Percentiles rank a stretch among this genome's conserved stretches.
These are phyloP conservation scores for Amauroascus verrucosus DNA, from an alignment of 2,329 filamentous ascomycete genomes.

Conservation along the genomic window DNA sequence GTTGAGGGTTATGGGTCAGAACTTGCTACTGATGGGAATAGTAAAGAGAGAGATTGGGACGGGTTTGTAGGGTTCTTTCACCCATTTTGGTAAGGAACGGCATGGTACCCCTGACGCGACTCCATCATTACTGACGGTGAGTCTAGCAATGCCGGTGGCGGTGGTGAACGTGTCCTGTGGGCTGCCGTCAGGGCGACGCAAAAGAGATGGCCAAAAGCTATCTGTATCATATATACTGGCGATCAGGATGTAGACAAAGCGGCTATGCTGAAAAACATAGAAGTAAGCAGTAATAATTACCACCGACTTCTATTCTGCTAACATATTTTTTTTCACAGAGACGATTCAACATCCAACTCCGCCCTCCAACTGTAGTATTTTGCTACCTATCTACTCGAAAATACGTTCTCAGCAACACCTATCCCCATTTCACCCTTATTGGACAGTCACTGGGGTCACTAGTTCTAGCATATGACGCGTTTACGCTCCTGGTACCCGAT, in stretches of 20 bases:
- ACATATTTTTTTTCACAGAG: conserved; percentile 40
- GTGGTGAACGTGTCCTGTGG: conserved; percentile 92
- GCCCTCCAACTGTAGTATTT: conserved; percentile 73
- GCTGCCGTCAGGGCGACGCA: conserved; percentile 88
- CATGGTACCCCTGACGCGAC: background rate
- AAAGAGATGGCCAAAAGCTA: conserved; percentile 73
- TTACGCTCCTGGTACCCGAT: conserved; percentile 83
- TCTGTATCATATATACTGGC: conserved; percentile 89
- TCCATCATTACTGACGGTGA: background rate
- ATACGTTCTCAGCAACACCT: conserved; percentile 76
- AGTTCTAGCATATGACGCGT: conserved; percentile 80
- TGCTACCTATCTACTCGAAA: conserved; percentile 81
- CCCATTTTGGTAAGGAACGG: conserved; percentile 67
- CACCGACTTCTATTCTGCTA: background rate
- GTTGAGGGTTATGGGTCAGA: conserved; percentile 46
- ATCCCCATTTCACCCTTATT: conserved; percentile 83
- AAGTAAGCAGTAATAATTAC: conserved; percentile 40
- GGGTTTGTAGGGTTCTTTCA: conserved; percentile 95
- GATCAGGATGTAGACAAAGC: conserved; percentile 81
- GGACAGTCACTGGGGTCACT: conserved; percentile 90
- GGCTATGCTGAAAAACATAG: conserved; percentile 64
- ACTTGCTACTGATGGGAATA: conserved; percentile 36
- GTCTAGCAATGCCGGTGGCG: conserved; percentile 79
- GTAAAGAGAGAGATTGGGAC: conserved; percentile 53
- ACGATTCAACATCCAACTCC: conserved; percentile 85